phyloP scores from a whole-genome alignment of 179 eudicot species.

The Carnegiea gigantea region DNA sequence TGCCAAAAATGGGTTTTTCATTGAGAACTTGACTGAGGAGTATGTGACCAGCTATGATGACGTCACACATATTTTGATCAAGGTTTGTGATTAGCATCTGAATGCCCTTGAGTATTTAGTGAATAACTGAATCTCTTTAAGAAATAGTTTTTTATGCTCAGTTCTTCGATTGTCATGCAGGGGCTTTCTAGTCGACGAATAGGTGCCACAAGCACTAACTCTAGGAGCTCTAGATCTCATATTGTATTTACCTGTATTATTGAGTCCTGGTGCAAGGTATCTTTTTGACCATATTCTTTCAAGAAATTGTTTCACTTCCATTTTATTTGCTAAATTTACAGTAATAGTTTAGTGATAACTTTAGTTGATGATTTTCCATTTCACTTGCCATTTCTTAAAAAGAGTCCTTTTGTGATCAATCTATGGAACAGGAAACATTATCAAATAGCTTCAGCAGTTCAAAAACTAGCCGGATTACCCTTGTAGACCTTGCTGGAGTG shows the following conservation, averaged over 20 bases:
- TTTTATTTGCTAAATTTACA: background rate
- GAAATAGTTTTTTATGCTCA: background rate
- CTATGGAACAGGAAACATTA: constrained; percentile 52
- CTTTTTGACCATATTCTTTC: background rate
- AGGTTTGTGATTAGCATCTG: constrained; percentile 42
- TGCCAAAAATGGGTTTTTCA: constrained; percentile 70
- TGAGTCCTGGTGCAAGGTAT: constrained; percentile 98
- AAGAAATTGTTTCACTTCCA: background rate
- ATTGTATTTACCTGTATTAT: constrained; percentile 78
- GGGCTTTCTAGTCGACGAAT: constrained; percentile 88
- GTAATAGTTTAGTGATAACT: background rate
- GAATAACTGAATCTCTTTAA: background rate
- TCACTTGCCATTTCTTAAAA: background rate
- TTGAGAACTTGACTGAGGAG: constrained; percentile 92
- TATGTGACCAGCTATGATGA: constrained; percentile 80
- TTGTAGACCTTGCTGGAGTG: constrained; percentile 82
- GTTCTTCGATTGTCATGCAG: constrained; percentile 37
- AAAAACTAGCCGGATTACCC: constrained; percentile 80
- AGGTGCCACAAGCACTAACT: constrained; percentile 77
- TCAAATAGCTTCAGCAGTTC: constrained; percentile 82
- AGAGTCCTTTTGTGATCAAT: background rate
- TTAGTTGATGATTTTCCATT: background rate
- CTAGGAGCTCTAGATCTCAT: constrained; percentile 91
- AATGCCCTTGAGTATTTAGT: background rate
- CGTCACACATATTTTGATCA: constrained; percentile 71